Base-by-base conservation (phyloP, 2,329 filamentous ascomycete genomes). In the Fusarium concolor region DNA sequence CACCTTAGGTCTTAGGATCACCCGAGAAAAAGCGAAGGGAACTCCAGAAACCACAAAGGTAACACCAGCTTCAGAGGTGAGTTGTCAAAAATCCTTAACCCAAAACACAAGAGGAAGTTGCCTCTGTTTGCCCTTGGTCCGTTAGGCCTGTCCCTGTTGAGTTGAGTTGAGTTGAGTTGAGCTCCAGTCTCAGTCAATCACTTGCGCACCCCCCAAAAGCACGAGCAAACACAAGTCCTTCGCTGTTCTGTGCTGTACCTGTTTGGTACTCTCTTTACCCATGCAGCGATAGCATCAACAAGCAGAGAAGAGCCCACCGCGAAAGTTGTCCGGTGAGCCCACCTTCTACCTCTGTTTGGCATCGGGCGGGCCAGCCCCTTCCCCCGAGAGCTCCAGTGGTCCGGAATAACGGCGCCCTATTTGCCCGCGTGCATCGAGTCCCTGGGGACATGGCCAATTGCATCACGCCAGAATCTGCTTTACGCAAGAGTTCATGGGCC, bases 401-500 rank as follows among this genome's bases (percentile, higher is more conserved):
- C 71, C 71, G 71, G 71, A 69, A 68, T 60, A 62, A 65, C 67
- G 55, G 62, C 45, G 65, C 67, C 62, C 70, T 63, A 71, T 72
- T 71, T 68, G 71, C 69, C 71, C 69, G 67, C 71, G 50, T 73
- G 65, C 68, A 58, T 68, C 56, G 39, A 63, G 56, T 44, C 24
- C 26, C 35, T 45, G 22, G 28, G 24, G 38, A 54, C 56, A 62
- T 63, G 62, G 49, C 71, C 70, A 74, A 74, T 74, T 71, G 68
- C 68, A 74, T 74, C 71, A 74, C 68, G 59, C 71, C 71, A 74
- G 71, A 71, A 74, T 72, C 63, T 62, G 55, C 53, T 65, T 74
- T 74, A 74, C 71, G 69, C 71, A 65, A 67, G 26, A 52, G 26
- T 52, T 37, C 59, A 61, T 56, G 42, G 62, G 8, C 38, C 31